Percentiles rank a stretch among this genome's conserved stretches.
Conservation (phyloP, 2,329 filamentous ascomycete species). For the Chrysosporium queenslandicum region DNA sequence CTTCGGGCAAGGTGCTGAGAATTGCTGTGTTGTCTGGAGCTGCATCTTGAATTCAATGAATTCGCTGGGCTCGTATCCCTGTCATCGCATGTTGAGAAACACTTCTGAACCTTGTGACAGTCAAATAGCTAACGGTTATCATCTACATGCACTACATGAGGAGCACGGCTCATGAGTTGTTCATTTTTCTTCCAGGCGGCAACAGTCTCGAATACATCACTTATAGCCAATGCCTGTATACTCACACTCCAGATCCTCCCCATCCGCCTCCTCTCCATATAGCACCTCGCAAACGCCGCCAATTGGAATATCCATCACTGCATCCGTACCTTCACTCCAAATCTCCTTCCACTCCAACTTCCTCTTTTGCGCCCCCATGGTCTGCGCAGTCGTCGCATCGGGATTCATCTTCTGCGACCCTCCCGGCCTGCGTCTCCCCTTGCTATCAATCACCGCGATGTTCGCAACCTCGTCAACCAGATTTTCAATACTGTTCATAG, state of each 20-base stretch:
- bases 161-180: too few species aligned
- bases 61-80: too few species aligned
- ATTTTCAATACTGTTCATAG: conserved; percentile 70
- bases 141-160: too few species aligned
- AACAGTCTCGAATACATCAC: background rate
- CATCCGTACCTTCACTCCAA: conserved; percentile 91
- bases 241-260: background rate
- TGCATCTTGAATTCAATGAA: too few species aligned
- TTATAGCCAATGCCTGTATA: background rate
- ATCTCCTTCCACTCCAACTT: conserved; percentile 63
- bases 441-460: conserved; percentile 68
- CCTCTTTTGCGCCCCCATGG: conserved; percentile 33
- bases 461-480: conserved; percentile 84
- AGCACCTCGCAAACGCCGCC: conserved; percentile 91
- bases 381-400: conserved; percentile 33
- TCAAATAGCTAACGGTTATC: too few species aligned
- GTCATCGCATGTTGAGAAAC: too few species aligned
- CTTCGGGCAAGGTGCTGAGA: background rate
- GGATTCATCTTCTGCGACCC: conserved; percentile 36
- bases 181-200: too few species aligned
- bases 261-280: conserved; percentile 48
- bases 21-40: too few species aligned
- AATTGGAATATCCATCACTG: conserved; percentile 91
- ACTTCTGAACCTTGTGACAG: too few species aligned
- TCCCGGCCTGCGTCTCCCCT: conserved; percentile 47